Evolutionary conservation across 805 yeast species (phyloP), one percentile per base, ranked within the genome.

Genomic region (Candida awuae): DNA sequence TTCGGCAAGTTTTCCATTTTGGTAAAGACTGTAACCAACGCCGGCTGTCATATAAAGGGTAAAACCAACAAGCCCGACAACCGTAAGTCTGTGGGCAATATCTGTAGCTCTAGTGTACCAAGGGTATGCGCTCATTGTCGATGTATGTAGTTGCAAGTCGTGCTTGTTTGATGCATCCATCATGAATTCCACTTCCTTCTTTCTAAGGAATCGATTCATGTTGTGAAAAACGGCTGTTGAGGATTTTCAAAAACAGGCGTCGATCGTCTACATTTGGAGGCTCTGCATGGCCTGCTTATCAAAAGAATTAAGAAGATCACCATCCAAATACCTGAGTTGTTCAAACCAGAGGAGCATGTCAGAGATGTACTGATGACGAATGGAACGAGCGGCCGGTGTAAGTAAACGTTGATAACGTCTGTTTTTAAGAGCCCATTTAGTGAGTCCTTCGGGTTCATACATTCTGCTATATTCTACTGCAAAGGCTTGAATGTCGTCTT

Each of bases 51-150:
- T 68, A 56, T 71, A 74, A 37, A 55, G 41, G 2, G 67, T 57
- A 45, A 59, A 55, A 9, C 88, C 88, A 16, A 78, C 71, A 22
- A 82, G 65, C 3, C 81, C 70, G 17, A 81, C 55, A 32, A 82
- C 87, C 0, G 85, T 77, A 43, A 80, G 58, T 62, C 90, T 79
- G 59, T 82, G 90, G 20, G 70, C 71, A 30, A 81, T 71, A 58
- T 82, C 90, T 3, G 84, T 74, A 3, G 73, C 76, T 58, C 75
- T 78, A 2, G 81, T 76, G 57, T 81, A 81, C 90, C 90, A 82
- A 34, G 88, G 84, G 55, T 73, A 73, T 23, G 38, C 41, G 16
- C 41, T 42, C 49, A 46, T 43, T 27, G 27, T 37, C 1, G 7
- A 7, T 15, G 13, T 23, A 16, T 14, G 27, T 14, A 15, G 20